phyloP scores from a whole-genome alignment of 139 green algal species.

The Haematococcus lacustris region DNA sequence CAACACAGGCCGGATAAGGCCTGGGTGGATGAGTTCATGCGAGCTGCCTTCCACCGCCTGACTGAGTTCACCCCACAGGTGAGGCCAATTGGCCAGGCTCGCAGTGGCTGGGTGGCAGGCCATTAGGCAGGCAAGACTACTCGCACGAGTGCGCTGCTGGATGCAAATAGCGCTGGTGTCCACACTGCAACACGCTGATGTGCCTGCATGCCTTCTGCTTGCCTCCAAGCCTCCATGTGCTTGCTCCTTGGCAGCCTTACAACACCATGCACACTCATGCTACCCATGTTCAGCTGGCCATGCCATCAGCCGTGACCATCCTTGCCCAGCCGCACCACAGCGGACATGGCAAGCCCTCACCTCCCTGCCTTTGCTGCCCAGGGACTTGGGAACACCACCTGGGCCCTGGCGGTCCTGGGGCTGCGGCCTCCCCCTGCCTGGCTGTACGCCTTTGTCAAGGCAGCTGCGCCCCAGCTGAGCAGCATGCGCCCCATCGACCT shows the following conservation, averaged over 20 bases:
- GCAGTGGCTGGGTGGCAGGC: background rate
- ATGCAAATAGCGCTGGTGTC: too few species aligned
- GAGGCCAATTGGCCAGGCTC: background rate
- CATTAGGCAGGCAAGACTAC: background rate
- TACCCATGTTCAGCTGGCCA: background rate
- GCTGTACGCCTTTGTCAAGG: conserved; percentile 30
- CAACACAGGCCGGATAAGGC: conserved; percentile 8
- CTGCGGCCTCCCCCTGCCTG: conserved; percentile 28
- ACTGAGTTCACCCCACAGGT: conserved; percentile 11
- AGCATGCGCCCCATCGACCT: too few species aligned
- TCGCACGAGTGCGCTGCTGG: too few species aligned
- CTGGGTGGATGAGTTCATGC: conserved; percentile 37
- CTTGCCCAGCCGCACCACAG: background rate
- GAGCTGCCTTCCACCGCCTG: conserved; percentile 32
- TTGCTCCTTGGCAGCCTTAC: too few species aligned
- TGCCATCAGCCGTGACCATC: background rate
- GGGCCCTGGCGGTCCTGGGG: conserved; percentile 22
- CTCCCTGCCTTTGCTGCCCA: background rate
- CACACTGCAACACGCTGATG: too few species aligned
- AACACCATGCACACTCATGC: background rate
- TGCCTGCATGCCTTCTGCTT: background rate
- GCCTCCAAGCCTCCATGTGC: background rate
- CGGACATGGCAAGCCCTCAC: background rate
- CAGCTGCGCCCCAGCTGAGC: too few species aligned
- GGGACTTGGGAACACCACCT: conserved; percentile 25